Percentiles rank a stretch among this genome's conserved stretches.
Evolutionary conservation across 2,329 filamentous ascomycete genomes (phyloP).

Genomic region (Sarocladiaceae sp.): DNA sequence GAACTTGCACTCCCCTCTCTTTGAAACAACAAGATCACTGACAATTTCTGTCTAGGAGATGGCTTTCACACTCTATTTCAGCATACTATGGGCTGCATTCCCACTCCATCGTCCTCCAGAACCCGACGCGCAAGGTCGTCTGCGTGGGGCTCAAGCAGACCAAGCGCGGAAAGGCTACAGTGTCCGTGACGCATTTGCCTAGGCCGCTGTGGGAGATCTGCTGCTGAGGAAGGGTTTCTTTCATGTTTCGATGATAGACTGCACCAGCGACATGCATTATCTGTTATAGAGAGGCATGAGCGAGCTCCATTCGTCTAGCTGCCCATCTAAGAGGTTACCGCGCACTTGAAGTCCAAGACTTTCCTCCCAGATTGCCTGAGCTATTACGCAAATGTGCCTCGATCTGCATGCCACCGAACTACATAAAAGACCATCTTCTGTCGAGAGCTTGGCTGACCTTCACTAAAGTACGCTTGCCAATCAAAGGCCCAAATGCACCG

Average conservation of each 20-base stretch:
- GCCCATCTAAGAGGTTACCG: not conserved
- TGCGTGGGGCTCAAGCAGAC: conserved; percentile 67
- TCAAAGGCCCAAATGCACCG: conserved; percentile 20
- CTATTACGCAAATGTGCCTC: too few species aligned
- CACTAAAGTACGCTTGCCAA: conserved; percentile 18
- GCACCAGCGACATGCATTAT: too few species aligned
- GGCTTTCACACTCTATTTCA: conserved; percentile 88
- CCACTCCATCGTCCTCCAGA: conserved; percentile 67
- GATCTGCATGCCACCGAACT: too few species aligned
- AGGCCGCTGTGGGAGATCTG: conserved; percentile 59
- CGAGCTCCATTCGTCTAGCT: too few species aligned
- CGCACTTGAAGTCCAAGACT: not conserved
- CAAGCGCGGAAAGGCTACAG: conserved; percentile 20
- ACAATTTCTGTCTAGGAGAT: too few species aligned
- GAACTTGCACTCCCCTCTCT: too few species aligned
- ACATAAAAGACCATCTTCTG: conserved; percentile 9
- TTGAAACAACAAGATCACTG: too few species aligned
- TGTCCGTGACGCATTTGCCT: conserved; percentile 38
- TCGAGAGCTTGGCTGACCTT: conserved; percentile 12
- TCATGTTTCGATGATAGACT: too few species aligned
- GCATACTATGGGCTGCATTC: conserved; percentile 87
- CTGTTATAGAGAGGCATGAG: too few species aligned
- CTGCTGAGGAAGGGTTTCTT: conserved; percentile 23
- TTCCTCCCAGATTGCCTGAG: not conserved
- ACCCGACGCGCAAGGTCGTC: conserved; percentile 68